phyloP scores from a whole-genome alignment of 2,329 filamentous ascomycete species.

The Emergomyces orientalis region DNA sequence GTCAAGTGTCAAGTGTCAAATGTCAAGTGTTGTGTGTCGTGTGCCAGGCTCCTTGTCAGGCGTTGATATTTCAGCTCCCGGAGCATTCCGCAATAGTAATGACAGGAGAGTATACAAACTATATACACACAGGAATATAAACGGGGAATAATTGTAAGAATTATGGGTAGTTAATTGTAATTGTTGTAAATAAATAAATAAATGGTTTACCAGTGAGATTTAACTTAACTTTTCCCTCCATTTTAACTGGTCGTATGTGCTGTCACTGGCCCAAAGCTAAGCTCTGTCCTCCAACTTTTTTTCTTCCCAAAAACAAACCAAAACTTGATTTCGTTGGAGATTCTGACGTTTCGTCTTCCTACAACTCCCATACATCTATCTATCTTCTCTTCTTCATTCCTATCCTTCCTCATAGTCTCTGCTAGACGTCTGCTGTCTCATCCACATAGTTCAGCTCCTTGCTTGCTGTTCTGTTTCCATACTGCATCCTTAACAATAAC shows the following conservation, averaged over 20 bases:
- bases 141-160: background rate
- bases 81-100: no score
- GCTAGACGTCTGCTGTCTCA: background rate
- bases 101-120: no score
- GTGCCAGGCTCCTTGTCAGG: background rate
- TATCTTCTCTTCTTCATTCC: background rate
- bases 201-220: no score
- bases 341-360: conserved; percentile 1
- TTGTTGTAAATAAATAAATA: no score
- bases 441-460: background rate
- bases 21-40: no score
- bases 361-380: background rate
- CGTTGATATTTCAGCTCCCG: no score
- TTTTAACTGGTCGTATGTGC: background rate
- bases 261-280: background rate
- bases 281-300: no score
- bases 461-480: background rate
- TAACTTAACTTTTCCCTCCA: no score
- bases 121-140: background rate
- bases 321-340: background rate
- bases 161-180: no score
- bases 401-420: background rate
- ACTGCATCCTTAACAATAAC: background rate
- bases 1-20: no score
- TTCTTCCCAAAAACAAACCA: background rate